Evolutionary conservation across 164 flowering plant genomes (phyloP), one percentile per base, ranked within the genome.

Genomic region (Sextonia rubra): DNA sequence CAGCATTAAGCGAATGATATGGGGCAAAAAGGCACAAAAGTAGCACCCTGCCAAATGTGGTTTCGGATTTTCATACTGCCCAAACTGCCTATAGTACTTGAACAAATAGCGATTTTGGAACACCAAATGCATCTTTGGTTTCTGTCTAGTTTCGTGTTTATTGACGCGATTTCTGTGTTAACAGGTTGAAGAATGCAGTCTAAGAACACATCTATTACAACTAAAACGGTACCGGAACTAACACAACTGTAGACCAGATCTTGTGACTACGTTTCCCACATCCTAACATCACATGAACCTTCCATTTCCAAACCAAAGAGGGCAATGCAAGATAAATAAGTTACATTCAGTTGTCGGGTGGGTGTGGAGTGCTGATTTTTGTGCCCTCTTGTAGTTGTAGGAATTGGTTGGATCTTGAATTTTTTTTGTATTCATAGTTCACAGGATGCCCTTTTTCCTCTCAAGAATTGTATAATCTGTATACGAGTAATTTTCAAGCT

Each of bases 131-230:
- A 17, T 17, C 20, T 17, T 52, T 37, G 44, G n/a, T 29, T 18
- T 66, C 47, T 8, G 23, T 37, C 48, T 4, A 7, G 12, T 30
- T 66, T 30, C 44, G 12, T 29, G 12, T 47, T 22, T 3, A n/a
- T 15, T 66, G 60, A 74, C 62, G 12, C 20, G 12, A 66, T 60
- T 49, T 37, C n/a, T 60, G 23, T 66, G 23, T 20, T 66, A 74
- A 22, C 89, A 93, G 98, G 96, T 89, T 47, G 85, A 80, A 64
- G 89, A 93, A 71, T 80, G 85, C 64, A 90, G 94, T 80, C 76
- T 90, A 81, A 86, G 84, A 82, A 81, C 88, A 69, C 89, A 91
- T 70, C 72, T 81, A 47, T 58, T 90, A 75, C 97, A 91, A 79
- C 74, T 80, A 75, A 79, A 79, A 72, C 83, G 76, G 18, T 66